Percentiles rank a stretch among this genome's conserved stretches.
phyloP scores from a whole-genome alignment of 208 protist species.

The Crithidia acanthocephali region DNA sequence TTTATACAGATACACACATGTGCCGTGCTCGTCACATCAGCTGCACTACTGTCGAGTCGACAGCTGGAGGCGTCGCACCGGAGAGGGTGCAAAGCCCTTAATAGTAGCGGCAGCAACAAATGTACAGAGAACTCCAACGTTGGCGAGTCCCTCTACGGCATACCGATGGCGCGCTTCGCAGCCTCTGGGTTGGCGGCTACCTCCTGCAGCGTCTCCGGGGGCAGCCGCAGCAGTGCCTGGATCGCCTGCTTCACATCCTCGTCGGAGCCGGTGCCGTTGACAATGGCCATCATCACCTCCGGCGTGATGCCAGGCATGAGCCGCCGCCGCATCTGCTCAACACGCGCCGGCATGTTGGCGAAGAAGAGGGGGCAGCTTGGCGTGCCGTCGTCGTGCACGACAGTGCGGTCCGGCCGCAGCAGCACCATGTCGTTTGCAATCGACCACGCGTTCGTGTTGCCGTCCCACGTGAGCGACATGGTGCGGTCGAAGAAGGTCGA shows the following conservation, averaged over 20 bases:
- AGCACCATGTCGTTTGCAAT: constrained; percentile 88
- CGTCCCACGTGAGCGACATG: constrained; percentile 47
- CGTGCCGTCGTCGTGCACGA: constrained; percentile 63
- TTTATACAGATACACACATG: too few species aligned
- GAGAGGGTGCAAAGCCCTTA: too few species aligned
- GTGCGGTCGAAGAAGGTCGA: constrained; percentile 88
- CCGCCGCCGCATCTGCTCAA: constrained; percentile 70
- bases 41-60: too few species aligned
- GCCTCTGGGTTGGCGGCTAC: constrained; percentile 39
- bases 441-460: constrained; percentile 37
- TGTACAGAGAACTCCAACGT: neutral
- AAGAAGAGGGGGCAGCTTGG: constrained; percentile 72
- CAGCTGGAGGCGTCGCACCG: too few species aligned
- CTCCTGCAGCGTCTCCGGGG: constrained; percentile 48
- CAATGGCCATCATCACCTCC: constrained; percentile 66
- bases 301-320: constrained; percentile 46
- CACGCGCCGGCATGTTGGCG: constrained; percentile 47
- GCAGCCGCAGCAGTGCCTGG: constrained; percentile 37
- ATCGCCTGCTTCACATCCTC: constrained; percentile 45
- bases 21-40: too few species aligned
- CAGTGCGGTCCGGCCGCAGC: constrained; percentile 69
- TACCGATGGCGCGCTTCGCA: constrained; percentile 34
- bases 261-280: constrained; percentile 46
- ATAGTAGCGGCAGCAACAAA: too few species aligned
- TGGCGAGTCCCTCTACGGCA: neutral